Percentiles rank a stretch among this genome's conserved stretches.
Evolutionary conservation across 2,329 filamentous ascomycete species (phyloP).

Genomic region (Claviceps pazoutovae): DNA sequence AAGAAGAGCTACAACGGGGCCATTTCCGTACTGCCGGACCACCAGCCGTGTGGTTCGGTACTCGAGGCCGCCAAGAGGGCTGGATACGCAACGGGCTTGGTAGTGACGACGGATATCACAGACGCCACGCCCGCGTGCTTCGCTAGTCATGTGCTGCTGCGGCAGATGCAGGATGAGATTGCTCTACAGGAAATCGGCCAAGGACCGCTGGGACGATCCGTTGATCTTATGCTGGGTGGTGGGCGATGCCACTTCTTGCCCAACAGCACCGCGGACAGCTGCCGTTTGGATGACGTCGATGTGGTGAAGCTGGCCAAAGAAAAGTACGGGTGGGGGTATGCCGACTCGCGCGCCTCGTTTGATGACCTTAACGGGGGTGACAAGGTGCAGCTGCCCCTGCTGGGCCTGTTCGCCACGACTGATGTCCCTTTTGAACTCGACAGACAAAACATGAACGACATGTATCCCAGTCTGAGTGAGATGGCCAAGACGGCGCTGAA

Average conservation of each 20-base stretch:
- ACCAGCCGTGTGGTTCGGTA: slow-evolving; percentile 76
- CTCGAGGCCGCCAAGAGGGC: slow-evolving; percentile 87
- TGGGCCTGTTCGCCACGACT: slow-evolving; percentile 69
- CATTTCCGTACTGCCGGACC: slow-evolving; percentile 76
- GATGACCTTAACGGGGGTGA: slow-evolving; percentile 56
- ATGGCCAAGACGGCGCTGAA: slow-evolving; percentile 76
- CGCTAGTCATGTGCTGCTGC: slow-evolving; percentile 68
- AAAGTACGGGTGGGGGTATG: slow-evolving; percentile 66
- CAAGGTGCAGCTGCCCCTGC: slow-evolving; percentile 59
- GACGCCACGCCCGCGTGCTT: slow-evolving; percentile 96
- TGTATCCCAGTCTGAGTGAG: slow-evolving; percentile 80
- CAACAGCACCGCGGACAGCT: slow-evolving; percentile 68
- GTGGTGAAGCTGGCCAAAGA: slow-evolving; percentile 59
- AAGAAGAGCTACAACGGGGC: slow-evolving; percentile 94
- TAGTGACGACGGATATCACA: slow-evolving; percentile 88
- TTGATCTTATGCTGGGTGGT: slow-evolving; percentile 87
- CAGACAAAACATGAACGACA: slow-evolving; percentile 59
- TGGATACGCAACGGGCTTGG: slow-evolving; percentile 83
- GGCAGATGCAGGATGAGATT: slow-evolving; percentile 76
- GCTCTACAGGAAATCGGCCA: slow-evolving; percentile 85
- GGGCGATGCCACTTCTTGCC: slow-evolving; percentile 87
- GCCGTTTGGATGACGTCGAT: slow-evolving; percentile 65
- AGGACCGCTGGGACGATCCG: slow-evolving; percentile 70
- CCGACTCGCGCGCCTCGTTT: slow-evolving; percentile 59
- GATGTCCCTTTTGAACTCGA: slow-evolving; percentile 94